These are phyloP conservation scores for Cordyceps tenuipes DNA, from an alignment of 2,329 filamentous ascomycete genomes.

Conservation along the genomic window DNA sequence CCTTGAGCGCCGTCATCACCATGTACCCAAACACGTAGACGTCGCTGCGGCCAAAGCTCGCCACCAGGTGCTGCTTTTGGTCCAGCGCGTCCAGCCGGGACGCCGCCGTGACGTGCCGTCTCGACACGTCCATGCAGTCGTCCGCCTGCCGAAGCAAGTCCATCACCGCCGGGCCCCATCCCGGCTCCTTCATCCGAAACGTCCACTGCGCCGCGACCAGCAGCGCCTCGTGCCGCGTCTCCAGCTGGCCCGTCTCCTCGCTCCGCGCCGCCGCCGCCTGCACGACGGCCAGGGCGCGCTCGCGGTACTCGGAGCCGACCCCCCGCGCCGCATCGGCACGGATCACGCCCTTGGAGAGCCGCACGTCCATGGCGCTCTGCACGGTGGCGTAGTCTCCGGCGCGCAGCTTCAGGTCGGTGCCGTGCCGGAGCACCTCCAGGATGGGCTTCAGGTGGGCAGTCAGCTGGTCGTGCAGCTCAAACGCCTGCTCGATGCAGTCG, in stretches of 20 bases:
- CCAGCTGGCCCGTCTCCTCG: background rate
- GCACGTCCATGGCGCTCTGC: background rate
- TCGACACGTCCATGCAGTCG: background rate
- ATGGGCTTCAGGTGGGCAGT: background rate
- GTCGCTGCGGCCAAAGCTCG: constrained; percentile 1
- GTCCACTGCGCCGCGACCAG: background rate
- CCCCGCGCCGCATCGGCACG: background rate
- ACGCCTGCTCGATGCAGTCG: background rate
- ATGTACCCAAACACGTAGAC: constrained; percentile 1
- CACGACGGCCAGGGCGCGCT: background rate
- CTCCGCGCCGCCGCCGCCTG: background rate
- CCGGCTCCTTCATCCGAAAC: background rate
- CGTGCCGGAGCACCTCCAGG: background rate
- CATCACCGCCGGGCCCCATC: background rate
- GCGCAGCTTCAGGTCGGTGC: background rate
- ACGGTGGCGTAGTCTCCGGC: background rate
- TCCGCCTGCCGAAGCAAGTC: background rate
- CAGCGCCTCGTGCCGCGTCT: background rate
- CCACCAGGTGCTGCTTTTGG: background rate
- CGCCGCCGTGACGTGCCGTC: background rate
- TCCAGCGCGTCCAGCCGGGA: background rate
- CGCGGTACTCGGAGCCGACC: background rate
- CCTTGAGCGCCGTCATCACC: background rate
- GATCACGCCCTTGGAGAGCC: background rate
- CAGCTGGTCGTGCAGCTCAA: background rate